These are phyloP conservation scores for Theileria annulata DNA, from an alignment of 169 alveolate species.

Conservation along the genomic window DNA sequence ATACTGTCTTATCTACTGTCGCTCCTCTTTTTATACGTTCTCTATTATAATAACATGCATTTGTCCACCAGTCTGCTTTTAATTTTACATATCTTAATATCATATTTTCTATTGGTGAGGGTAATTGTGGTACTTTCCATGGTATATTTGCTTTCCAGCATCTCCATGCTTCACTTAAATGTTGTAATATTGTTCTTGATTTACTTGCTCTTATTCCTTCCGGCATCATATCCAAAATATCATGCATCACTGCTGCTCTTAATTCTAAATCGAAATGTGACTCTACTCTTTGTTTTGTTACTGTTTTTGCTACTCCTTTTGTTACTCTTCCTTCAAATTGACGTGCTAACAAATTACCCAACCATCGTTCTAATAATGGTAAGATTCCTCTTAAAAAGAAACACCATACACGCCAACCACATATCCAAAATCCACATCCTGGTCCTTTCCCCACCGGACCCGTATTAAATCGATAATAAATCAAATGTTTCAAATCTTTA, in stretches of 20 bases:
- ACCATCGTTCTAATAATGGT: conserved; percentile 99
- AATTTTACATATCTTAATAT: conserved; percentile 96
- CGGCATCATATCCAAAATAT: conserved; percentile 99
- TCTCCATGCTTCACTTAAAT: conserved; percentile 99
- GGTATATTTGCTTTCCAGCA: conserved; percentile 99
- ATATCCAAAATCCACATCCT: conserved; percentile 99
- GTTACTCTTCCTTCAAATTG: conserved; percentile 99
- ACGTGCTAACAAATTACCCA: conserved; percentile 97
- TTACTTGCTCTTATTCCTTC: conserved; percentile 98
- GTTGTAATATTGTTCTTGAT: conserved; percentile 97
- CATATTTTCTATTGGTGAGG: conserved; percentile 99
- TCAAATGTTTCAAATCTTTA: conserved; percentile 98
- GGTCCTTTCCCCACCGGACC: conserved; percentile 99
- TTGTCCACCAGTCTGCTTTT: conserved; percentile 99
- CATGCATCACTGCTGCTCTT: conserved; percentile 99
- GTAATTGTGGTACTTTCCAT: conserved; percentile 99
- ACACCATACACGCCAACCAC: conserved; percentile 99
- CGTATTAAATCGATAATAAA: conserved; percentile 98
- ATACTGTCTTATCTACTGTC: conserved; percentile 99
- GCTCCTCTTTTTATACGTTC: conserved; percentile 99
- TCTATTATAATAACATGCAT: conserved; percentile 98
- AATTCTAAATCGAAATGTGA: conserved; percentile 98
- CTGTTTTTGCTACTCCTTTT: conserved; percentile 97
- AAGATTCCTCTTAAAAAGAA: conserved; percentile 97
- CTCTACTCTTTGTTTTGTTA: conserved; percentile 99